Base-by-base conservation (phyloP, 208 protist genomes). In the Leishmania aethiopica region DNA sequence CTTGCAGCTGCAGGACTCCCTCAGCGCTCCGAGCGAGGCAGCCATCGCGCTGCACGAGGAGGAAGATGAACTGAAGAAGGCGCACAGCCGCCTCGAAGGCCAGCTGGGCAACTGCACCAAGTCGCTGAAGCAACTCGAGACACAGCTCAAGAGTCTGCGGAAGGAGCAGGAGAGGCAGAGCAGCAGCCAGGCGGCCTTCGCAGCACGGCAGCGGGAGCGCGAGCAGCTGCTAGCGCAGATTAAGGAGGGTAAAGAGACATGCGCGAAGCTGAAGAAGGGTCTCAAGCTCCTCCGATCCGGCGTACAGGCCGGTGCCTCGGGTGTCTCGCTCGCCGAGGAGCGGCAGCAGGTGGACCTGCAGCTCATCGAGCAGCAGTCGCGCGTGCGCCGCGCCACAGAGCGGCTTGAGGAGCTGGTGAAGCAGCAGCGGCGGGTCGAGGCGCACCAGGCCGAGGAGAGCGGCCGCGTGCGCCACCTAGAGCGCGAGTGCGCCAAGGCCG, bases 291-390 rank as follows among this genome's bases (percentile, higher is more conserved):
- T 94, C 37, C 85, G 91, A 55, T 93, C 92, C 35, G 95, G 95
- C 55, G 92, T 98, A 40, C 89, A 90, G 55, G 95, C 91, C 8
- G 93, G 93, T n/a, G 82, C 86, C 35, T 90, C 90, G 35, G 95
- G 95, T 51, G 75, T 96, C 71, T 96, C 93, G 0, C 84, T 98
- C 53, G 93, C 90, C 67, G 93, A 96, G 77, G 92, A 98, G 82
- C 87, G 89, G 25, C 86, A 83, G 40, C 77, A 92, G 73, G 83
- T 96, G 28, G 91, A 97, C 22, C 76, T 89, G 64, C 81, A 96
- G 69, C 77, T 93, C 28, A 91, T 97, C 77, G 85, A 92, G 47
- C 78, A 85, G 49, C 75, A 84, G 55, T 92, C 92, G 6, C 78
- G 66, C 49, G 59, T 92, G 55, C 81, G 81, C 45, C 93, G 94